Evolutionary conservation across 257 asterid genomes (phyloP), one percentile per base, ranked within the genome.

Genomic region (Lithospermum erythrorhizon): DNA sequence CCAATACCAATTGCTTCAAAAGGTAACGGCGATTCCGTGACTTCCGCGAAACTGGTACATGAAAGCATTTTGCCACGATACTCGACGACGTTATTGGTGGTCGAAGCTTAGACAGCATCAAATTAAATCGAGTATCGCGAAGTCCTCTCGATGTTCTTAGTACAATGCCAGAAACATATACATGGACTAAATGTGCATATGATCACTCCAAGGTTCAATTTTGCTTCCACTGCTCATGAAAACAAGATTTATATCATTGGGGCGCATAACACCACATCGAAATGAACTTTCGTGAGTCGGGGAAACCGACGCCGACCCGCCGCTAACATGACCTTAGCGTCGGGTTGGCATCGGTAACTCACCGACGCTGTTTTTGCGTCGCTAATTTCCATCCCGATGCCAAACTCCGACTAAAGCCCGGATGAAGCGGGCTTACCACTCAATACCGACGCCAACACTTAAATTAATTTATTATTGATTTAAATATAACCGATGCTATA

Each of bases 31-130:
- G 2, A 74, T 87, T 19, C 94, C 90, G 0, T 69, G 70, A 2
- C 69, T 61, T 1, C 48, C 19, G 2, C 68, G 77, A 14, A 74
- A 70, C 37, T 78, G 80, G 0, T 81, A 75, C 4, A 21, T 87
- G 21, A 87, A 76, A 64, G 77, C n/a, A 79, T 14, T 87, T 84
- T 7, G 58, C 88, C 1, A 80, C 84, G 85, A 81, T 82, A 75
- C 60, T 45, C 48, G 7, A 69, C 5, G 84, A 77, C 57, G 52
- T 84, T 1, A 61, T 87, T 18, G 95, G 90, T 4, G 95, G 94
- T 23, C 74, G 81, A 6, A 71, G 75, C 21, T 78, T 74, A 61
- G 64, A 37, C n/a, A n/a, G n/a, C n/a, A n/a, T n/a, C 6, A 64
- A 61, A 29, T n/a, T n/a, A 21, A 30, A 41, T 41, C 49, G 14